Evolutionary conservation across 2,329 filamentous ascomycete species (phyloP).

Genomic region (Epichloe glyceriae): DNA sequence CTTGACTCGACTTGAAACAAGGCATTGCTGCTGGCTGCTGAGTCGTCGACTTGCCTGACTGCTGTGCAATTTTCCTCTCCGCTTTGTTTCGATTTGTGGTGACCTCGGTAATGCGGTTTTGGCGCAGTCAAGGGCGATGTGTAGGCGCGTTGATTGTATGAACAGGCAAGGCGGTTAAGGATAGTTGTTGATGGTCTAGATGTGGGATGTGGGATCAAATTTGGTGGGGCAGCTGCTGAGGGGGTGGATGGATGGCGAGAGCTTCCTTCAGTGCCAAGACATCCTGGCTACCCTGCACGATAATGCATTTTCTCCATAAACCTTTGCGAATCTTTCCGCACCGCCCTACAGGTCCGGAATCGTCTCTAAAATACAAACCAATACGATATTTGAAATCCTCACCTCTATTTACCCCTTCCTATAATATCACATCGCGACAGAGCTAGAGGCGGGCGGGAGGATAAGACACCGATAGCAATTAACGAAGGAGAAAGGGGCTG

Average conservation of each 20-base stretch:
- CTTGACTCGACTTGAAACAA: constrained; percentile 69
- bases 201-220: not conserved
- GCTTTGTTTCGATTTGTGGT: not conserved
- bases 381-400: too few relatives aligned
- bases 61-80: not conserved
- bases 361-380: too few relatives aligned
- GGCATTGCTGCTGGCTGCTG: constrained; percentile 43
- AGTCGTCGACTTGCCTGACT: not conserved
- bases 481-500: too few relatives aligned
- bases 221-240: not conserved
- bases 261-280: not conserved
- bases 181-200: not conserved
- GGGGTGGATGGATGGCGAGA: not conserved
- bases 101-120: not conserved
- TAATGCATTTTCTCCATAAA: not conserved
- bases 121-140: not conserved
- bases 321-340: too few relatives aligned
- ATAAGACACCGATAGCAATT: too few relatives aligned
- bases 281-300: not conserved
- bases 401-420: too few relatives aligned
- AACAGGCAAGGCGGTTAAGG: too few relatives aligned
- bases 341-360: too few relatives aligned
- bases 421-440: too few relatives aligned
- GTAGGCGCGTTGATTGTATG: not conserved
- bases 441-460: too few relatives aligned